A percentile compares a stretch with the other conserved stretches of the same genome.
phyloP scores from a whole-genome alignment of 768 basidiomycete genomes.

The Gloeopeniophorella convolvens region DNA sequence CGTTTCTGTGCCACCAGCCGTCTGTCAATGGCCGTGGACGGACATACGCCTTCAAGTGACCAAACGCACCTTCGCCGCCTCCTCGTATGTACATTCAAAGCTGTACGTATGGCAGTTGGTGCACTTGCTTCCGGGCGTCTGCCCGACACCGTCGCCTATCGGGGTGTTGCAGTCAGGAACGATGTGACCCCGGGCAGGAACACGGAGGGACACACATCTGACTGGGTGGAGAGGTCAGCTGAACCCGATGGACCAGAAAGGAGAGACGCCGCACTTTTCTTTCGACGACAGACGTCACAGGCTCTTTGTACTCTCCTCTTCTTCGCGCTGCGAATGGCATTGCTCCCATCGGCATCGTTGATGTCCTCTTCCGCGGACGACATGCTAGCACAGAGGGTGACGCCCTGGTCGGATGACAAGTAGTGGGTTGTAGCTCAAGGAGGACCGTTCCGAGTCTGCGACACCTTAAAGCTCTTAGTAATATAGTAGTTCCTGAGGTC shows the following conservation, averaged over 20 bases:
- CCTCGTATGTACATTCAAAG: slow-evolving; percentile 60
- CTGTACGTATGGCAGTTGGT: slow-evolving; percentile 55
- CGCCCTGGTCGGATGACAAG: no score
- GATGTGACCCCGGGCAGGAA: background rate
- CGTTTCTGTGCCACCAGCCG: slow-evolving; percentile 32
- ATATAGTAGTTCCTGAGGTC: background rate
- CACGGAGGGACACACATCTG: slow-evolving; percentile 44
- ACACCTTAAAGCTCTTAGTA: slow-evolving; percentile 9
- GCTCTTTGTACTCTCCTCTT: slow-evolving; percentile 71
- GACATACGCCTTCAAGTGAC: background rate
- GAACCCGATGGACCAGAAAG: background rate
- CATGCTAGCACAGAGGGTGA: slow-evolving; percentile 30
- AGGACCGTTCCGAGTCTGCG: background rate
- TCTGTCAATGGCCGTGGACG: background rate
- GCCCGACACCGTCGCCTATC: slow-evolving; percentile 64
- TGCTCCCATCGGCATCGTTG: slow-evolving; percentile 39
- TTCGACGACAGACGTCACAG: slow-evolving; percentile 76
- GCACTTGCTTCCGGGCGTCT: slow-evolving; percentile 55
- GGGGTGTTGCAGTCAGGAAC: background rate
- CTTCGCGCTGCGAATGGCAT: slow-evolving; percentile 39
- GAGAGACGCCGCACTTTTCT: slow-evolving; percentile 56
- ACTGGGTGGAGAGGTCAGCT: slow-evolving; percentile 34
- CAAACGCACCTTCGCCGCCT: slow-evolving; percentile 53
- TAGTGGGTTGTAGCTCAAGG: background rate
- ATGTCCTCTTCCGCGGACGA: slow-evolving; percentile 64